Evolutionary conservation across 2,329 filamentous ascomycete genomes (phyloP), one percentile per base, ranked within the genome.

Genomic region (Cryphonectria nitschkei): DNA sequence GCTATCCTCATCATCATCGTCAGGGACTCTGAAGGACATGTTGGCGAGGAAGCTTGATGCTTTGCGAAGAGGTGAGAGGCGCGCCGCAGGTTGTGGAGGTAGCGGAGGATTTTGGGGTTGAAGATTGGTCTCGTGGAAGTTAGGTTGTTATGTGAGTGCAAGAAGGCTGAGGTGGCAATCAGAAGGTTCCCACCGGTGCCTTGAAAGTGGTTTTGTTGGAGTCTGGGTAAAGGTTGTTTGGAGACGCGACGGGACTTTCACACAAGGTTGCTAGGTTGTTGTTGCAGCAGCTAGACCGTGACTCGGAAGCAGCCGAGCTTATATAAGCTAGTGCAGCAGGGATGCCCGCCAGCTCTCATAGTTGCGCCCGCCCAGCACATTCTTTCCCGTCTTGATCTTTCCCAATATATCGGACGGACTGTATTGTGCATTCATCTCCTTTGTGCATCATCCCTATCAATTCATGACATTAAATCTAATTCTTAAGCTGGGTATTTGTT

Each of bases 21-120:
- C 70, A 80, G 80, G 63, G 81, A 83, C 75, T 80, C 84, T 58
- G 82, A 81, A 75, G 56, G 71, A 73, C 71, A 73, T 73, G 50
- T 84, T 81, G 71, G 82, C 13, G 60, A 50, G 79, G 64, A 84
- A 81, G 69, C 80, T 75, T 26, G 54, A 58, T 19, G 43, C 41
- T 34, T 4, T 26, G 14, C 52, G 54, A 29, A 61, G 26, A 43
- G 50, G 3, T 32, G 37, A 7, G 29, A 6, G 63, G 58, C 50
- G 41, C 16, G n/a, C 5, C 14, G 14, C 22, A 22, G 63, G 29
- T 32, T 52, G 13, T n/a, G 34, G 43, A 32, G 61, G 26, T 32
- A 26, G 32, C 19, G 26, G 22, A n/a, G 14, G 9, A n/a, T 3
- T 26, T 43, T 5, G 26, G 61, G 34, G 29, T 6, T 9, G 37